Conservation (phyloP, 1,284 basidiomycete genomes). For the Ceratobasidium sp. region DNA sequence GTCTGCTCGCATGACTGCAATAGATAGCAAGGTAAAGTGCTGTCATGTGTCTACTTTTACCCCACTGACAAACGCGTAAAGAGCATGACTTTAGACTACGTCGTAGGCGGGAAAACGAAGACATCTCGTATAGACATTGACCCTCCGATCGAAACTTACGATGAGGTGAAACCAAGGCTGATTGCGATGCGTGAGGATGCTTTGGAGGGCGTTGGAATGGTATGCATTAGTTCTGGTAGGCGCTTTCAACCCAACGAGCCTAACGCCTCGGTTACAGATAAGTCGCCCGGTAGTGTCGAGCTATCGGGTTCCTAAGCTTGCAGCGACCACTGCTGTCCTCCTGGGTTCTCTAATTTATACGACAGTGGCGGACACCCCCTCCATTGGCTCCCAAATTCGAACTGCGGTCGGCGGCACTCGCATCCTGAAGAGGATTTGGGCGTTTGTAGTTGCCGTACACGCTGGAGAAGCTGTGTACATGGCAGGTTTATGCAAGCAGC, state of each 20-base stretch:
- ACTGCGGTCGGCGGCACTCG: conserved; percentile 45
- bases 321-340: neutral
- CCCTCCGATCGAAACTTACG: conserved; percentile 75
- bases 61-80: conserved; percentile 50
- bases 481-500: conserved; percentile 63
- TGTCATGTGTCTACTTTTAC: neutral
- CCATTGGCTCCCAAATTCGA: conserved; percentile 16
- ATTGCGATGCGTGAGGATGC: conserved; percentile 77
- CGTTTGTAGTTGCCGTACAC: conserved; percentile 57
- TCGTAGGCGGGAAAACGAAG: conserved; percentile 58
- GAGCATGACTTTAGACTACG: conserved; percentile 76
- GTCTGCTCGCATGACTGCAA: conserved; percentile 71
- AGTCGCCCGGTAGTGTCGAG: neutral
- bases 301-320: conserved; percentile 13
- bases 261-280: neutral
- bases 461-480: conserved; percentile 65
- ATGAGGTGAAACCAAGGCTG: conserved; percentile 80
- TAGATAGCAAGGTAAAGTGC: conserved; percentile 66
- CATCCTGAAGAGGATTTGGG: conserved; percentile 53
- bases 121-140: conserved; percentile 68
- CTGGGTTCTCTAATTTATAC: conserved; percentile 13
- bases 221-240: conserved; percentile 52
- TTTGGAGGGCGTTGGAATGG: conserved; percentile 79
- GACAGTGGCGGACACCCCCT: conserved; percentile 7
- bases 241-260: neutral